Conservation (phyloP, 2,329 filamentous ascomycete genomes). For the Penicillium frequentans region DNA sequence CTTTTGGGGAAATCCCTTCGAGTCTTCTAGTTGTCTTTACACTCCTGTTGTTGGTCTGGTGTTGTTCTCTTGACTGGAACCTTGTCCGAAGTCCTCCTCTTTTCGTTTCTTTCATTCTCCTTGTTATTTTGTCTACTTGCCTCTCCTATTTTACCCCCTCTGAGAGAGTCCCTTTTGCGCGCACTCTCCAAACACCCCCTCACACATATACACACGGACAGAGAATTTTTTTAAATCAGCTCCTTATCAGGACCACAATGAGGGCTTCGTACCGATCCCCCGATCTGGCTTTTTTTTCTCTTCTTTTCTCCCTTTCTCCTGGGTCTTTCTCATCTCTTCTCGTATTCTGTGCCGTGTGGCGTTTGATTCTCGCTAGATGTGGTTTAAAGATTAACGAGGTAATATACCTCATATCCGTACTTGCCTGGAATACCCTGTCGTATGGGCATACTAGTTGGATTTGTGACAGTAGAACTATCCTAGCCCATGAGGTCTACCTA, state of each 20-base stretch:
- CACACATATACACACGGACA: slow-evolving; percentile 27
- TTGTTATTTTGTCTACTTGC: slow-evolving; percentile 29
- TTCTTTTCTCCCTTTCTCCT: slow-evolving; percentile 5
- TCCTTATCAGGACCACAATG: slow-evolving; percentile 29
- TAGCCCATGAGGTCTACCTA: too few relatives aligned
- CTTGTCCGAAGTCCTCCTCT: slow-evolving; percentile 12
- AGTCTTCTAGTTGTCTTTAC: slow-evolving; percentile 5
- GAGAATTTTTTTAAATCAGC: slow-evolving; percentile 26
- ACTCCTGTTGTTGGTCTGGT: slow-evolving; percentile 8
- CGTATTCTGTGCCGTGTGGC: slow-evolving; percentile 22
- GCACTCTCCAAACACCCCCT: slow-evolving; percentile 25
- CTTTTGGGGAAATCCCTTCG: background rate
- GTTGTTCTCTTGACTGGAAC: slow-evolving; percentile 11
- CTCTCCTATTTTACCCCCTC: slow-evolving; percentile 25
- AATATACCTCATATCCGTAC: background rate
- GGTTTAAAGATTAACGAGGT: slow-evolving; percentile 15
- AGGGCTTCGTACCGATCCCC: slow-evolving; percentile 23
- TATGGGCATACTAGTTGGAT: background rate
- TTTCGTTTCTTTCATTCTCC: slow-evolving; percentile 27
- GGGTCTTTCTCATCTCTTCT: slow-evolving; percentile 6
- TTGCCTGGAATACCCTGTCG: background rate
- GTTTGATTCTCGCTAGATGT: slow-evolving; percentile 24
- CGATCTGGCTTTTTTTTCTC: slow-evolving; percentile 18
- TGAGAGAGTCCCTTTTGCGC: slow-evolving; percentile 27
- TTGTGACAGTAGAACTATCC: background rate